Conservation (phyloP, 1,139 yeast genomes). For the Pichia sp. region DNA sequence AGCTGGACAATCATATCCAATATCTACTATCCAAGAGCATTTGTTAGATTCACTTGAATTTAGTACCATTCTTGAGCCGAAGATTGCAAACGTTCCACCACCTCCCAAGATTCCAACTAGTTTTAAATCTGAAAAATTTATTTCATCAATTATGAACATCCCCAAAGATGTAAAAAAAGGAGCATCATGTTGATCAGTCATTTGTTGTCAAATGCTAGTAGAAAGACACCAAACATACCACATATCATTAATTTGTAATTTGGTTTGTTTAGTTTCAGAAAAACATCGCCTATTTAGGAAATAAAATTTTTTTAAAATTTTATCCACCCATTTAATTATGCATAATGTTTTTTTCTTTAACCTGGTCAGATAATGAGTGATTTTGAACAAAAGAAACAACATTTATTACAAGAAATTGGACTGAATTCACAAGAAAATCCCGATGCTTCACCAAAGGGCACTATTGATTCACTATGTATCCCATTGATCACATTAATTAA, state of each 20-base stretch:
- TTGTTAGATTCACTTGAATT: slow-evolving; percentile 32
- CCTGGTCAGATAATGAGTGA: slow-evolving; percentile 3
- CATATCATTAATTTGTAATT: too few relatives aligned
- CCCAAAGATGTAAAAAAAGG: slow-evolving; percentile 60
- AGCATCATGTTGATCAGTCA: background rate
- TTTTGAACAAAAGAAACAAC: slow-evolving; percentile 61
- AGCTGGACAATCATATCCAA: slow-evolving; percentile 70
- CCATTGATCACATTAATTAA: slow-evolving; percentile 70
- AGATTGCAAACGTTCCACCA: slow-evolving; percentile 76
- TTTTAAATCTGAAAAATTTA: slow-evolving; percentile 46
- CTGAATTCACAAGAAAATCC: slow-evolving; percentile 38
- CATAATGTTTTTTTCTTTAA: background rate
- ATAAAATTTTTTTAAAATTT: slow-evolving; percentile 1
- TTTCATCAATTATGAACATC: slow-evolving; percentile 89
- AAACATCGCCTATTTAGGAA: background rate
- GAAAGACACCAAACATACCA: background rate
- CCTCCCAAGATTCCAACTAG: slow-evolving; percentile 71
- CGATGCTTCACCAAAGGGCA: slow-evolving; percentile 81
- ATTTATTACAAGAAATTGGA: slow-evolving; percentile 51
- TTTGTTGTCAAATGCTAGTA: background rate
- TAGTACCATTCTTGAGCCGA: slow-evolving; percentile 63
- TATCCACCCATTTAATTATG: too few relatives aligned
- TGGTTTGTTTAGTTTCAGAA: background rate
- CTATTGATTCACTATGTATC: slow-evolving; percentile 63
- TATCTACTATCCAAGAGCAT: slow-evolving; percentile 69